A percentile compares a stretch with the other conserved stretches of the same genome.
These are phyloP conservation scores for Pseudogymnoascus sp. DNA, from an alignment of 2,329 filamentous ascomycete genomes.

Conservation along the genomic window DNA sequence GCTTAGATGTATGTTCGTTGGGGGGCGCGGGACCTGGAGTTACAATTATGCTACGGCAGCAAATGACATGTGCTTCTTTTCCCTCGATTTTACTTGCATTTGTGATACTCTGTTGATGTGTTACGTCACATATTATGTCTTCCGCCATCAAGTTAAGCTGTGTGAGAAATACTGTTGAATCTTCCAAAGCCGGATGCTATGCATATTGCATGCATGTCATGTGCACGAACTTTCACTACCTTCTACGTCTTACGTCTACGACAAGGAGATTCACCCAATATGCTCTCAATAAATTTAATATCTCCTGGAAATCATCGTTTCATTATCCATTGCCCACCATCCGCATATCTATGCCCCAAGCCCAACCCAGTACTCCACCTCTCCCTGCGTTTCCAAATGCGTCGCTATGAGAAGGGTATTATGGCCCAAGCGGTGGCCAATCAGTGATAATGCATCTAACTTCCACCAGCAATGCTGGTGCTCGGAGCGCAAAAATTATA, in stretches of 20 bases:
- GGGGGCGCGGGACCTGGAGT: constrained; percentile 13
- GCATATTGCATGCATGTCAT: background rate
- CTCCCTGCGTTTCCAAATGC: constrained; percentile 2
- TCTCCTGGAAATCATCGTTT: background rate
- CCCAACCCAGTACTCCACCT: constrained; percentile 1
- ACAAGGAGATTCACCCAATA: background rate
- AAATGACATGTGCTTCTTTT: constrained; percentile 15
- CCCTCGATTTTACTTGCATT: constrained; percentile 5
- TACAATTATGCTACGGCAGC: constrained; percentile 15
- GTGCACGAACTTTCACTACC: background rate
- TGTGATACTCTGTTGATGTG: background rate
- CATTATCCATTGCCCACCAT: background rate
- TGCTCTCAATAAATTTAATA: background rate
- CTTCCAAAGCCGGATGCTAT: background rate
- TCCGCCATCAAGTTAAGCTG: background rate
- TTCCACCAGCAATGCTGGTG: background rate
- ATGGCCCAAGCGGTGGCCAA: constrained; percentile 5
- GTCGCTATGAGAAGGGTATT: constrained; percentile 4
- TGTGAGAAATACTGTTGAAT: background rate
- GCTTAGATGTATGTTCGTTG: constrained; percentile 34
- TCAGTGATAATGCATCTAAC: constrained; percentile 7
- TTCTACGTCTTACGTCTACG: background rate
- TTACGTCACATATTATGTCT: background rate
- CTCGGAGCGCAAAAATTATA: constrained; percentile 13
- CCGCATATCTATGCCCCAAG: constrained; percentile 2